Conservation (phyloP, 129 eudicot species). For the Logfia minima region DNA sequence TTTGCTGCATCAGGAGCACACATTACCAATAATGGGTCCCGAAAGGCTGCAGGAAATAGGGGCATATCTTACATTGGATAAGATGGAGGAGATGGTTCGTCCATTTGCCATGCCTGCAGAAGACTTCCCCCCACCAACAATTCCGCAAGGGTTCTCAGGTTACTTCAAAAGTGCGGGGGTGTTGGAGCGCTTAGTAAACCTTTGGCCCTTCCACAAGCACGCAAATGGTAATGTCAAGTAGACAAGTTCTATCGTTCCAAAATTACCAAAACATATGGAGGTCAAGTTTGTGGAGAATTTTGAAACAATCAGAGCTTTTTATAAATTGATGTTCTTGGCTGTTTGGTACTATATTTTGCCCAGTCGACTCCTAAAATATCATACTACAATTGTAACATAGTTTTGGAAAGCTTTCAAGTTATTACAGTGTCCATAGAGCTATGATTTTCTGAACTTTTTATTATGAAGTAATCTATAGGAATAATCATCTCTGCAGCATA, state of each 20-base stretch:
- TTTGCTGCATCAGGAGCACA: conserved; percentile 92
- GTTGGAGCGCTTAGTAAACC: conserved; percentile 82
- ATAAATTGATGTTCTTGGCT: not conserved
- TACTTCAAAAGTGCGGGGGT: conserved; percentile 94
- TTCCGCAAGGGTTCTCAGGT: conserved; percentile 90
- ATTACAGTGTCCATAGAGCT: no score
- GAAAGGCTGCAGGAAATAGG: conserved; percentile 96
- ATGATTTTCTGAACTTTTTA: no score
- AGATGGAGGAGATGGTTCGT: conserved; percentile 81
- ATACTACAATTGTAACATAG: not conserved
- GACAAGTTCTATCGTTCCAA: not conserved
- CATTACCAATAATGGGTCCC: conserved; percentile 93
- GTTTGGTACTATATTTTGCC: not conserved
- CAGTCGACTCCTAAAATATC: not conserved
- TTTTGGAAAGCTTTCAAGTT: not conserved
- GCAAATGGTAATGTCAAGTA: conserved; percentile 48
- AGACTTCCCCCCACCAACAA: conserved; percentile 95
- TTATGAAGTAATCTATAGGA: no score
- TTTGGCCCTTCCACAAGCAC: conserved; percentile 96
- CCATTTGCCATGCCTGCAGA: conserved; percentile 99
- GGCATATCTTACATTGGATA: conserved; percentile 77
- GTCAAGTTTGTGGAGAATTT: conserved; percentile 19
- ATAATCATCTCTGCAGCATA: no score
- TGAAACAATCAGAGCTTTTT: conserved; percentile 9
- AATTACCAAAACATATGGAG: not conserved